Percentiles rank a stretch among this genome's conserved stretches.
Conservation (phyloP, 1,284 basidiomycete genomes). For the Rhodofomes roseus region DNA sequence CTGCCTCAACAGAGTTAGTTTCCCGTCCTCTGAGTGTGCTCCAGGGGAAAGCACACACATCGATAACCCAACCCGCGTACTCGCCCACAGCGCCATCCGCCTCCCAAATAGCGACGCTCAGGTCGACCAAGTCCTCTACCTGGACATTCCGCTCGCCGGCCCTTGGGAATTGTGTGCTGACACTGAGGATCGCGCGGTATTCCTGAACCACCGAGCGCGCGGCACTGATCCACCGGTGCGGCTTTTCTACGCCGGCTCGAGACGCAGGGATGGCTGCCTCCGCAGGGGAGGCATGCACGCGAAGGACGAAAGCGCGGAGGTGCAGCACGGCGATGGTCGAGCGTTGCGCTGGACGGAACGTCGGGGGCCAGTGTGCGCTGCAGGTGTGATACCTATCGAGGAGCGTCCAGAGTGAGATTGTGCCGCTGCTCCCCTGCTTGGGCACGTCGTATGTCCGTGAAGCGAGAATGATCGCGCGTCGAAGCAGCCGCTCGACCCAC, state of each 20-base stretch:
- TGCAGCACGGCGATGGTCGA: constrained; percentile 67
- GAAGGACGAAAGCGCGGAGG: constrained; percentile 64
- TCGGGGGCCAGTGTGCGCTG: constrained; percentile 68
- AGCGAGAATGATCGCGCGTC: constrained; percentile 59
- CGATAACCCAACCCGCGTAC: constrained; percentile 68
- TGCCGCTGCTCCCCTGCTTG: constrained; percentile 30
- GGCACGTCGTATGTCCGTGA: constrained; percentile 42
- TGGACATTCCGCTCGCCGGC: constrained; percentile 80
- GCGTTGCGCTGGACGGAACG: constrained; percentile 71
- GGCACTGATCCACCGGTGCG: constrained; percentile 58
- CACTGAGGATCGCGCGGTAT: constrained; percentile 62
- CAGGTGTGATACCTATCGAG: constrained; percentile 61
- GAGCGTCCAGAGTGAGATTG: constrained; percentile 49
- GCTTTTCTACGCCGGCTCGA: constrained; percentile 24
- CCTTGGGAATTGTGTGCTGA: constrained; percentile 75
- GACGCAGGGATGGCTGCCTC: constrained; percentile 11
- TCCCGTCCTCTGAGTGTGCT: constrained; percentile 4
- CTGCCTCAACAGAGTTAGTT: constrained; percentile 32
- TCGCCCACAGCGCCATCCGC: constrained; percentile 56
- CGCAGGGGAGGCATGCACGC: constrained; percentile 30
- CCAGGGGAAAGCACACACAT: constrained; percentile 42
- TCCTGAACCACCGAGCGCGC: constrained; percentile 65
- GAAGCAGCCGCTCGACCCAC: constrained; percentile 73
- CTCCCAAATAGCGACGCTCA: constrained; percentile 82
- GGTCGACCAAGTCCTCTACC: constrained; percentile 83